Percentiles rank a stretch among this genome's conserved stretches.
Conservation (phyloP, 2,329 filamentous ascomycete species). For the Fusarium concolor region DNA sequence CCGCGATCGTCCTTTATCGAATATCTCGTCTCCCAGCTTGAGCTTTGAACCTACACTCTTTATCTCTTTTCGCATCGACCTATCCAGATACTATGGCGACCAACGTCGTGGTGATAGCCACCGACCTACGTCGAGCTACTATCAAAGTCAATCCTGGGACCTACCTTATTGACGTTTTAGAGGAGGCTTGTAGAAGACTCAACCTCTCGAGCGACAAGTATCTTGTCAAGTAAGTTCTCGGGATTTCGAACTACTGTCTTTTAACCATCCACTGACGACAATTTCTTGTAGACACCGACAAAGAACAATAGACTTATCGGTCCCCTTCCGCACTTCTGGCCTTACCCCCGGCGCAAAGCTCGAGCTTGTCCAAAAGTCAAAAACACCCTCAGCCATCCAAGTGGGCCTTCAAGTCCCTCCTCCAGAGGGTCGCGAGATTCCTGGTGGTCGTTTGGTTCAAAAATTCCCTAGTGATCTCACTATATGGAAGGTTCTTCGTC, state of each 20-base stretch:
- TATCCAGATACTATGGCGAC: slow-evolving; percentile 72
- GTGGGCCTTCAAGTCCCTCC: slow-evolving; percentile 89
- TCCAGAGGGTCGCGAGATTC: slow-evolving; percentile 71
- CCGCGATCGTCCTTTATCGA: slow-evolving; percentile 12
- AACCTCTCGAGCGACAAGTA: slow-evolving; percentile 78
- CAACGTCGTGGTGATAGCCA: slow-evolving; percentile 88
- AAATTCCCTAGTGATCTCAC: slow-evolving; percentile 91
- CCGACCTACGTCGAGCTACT: slow-evolving; percentile 78
- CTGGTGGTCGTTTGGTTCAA: slow-evolving; percentile 77
- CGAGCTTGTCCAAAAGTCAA: slow-evolving; percentile 88
- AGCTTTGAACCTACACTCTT: neutral
- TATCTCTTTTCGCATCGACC: neutral
- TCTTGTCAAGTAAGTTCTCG: slow-evolving; percentile 75
- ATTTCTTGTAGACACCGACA: slow-evolving; percentile 75
- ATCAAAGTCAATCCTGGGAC: slow-evolving; percentile 87
- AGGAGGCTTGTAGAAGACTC: slow-evolving; percentile 88
- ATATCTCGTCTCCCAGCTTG: neutral
- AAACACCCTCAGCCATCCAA: slow-evolving; percentile 85
- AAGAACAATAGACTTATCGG: slow-evolving; percentile 85
- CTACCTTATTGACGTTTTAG: slow-evolving; percentile 84
- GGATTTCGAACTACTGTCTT: neutral
- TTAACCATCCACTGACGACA: neutral
- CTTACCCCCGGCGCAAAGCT: slow-evolving; percentile 89
- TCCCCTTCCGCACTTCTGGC: slow-evolving; percentile 84
- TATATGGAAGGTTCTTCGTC: slow-evolving; percentile 88